These are phyloP conservation scores for Taphrina sp. DNA, from an alignment of 1,139 yeast genomes.

Conservation along the genomic window DNA sequence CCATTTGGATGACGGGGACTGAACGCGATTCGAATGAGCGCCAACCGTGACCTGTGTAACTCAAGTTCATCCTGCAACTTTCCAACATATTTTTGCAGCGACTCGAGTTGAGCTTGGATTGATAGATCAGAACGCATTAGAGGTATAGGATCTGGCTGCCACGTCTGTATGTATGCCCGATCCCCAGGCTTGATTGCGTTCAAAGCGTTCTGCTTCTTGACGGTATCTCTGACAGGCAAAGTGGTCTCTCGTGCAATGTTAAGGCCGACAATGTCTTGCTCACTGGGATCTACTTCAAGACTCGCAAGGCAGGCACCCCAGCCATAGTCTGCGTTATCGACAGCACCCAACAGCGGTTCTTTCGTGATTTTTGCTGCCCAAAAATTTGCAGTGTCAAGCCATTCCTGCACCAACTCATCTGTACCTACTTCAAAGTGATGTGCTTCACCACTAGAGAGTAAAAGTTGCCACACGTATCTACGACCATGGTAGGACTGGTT, in stretches of 20 bases:
- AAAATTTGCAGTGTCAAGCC: conserved; percentile 75
- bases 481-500: conserved; percentile 39
- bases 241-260: background rate
- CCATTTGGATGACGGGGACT: conserved; percentile 40
- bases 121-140: conserved; percentile 40
- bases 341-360: conserved; percentile 62
- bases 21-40: conserved; percentile 40
- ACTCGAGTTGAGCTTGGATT: conserved; percentile 42
- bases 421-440: conserved; percentile 56
- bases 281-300: background rate
- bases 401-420: conserved; percentile 65
- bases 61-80: conserved; percentile 40
- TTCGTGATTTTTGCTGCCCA: conserved; percentile 88
- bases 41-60: conserved; percentile 41
- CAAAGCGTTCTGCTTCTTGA: too few species aligned
- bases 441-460: conserved; percentile 45
- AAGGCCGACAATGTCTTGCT: background rate
- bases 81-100: conserved; percentile 39
- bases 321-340: conserved; percentile 77
- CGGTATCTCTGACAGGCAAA: background rate
- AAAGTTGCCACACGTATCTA: conserved; percentile 42
- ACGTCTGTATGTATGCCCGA: conserved; percentile 40
- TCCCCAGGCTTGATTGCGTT: conserved; percentile 43
- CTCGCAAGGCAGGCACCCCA: conserved; percentile 52
- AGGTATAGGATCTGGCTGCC: conserved; percentile 44